A percentile compares a stretch with the other conserved stretches of the same genome.
Evolutionary conservation across 73 alveolate genomes (phyloP).

Genomic region (Uronychia binucleata): DNA sequence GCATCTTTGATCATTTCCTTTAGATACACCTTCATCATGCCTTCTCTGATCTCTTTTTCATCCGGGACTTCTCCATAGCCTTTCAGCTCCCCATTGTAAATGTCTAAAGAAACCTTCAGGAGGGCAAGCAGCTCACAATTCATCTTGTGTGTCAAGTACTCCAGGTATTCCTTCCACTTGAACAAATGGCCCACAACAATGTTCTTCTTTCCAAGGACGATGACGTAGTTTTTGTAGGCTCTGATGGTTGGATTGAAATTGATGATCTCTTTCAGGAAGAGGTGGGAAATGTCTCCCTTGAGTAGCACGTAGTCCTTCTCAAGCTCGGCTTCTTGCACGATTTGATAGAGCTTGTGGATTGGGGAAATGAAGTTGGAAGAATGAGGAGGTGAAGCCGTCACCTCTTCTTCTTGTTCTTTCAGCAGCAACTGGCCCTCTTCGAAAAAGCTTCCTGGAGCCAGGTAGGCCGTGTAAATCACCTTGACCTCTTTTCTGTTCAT

Average conservation of each 20-base stretch:
- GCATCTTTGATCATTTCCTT: conserved; percentile 59
- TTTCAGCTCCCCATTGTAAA: conserved; percentile 64
- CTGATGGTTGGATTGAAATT: conserved; percentile 45
- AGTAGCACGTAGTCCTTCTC: conserved; percentile 41
- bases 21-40: conserved; percentile 34
- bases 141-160: conserved; percentile 40
- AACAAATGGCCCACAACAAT: conserved; percentile 41
- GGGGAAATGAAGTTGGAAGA: not conserved
- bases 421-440: conserved; percentile 12
- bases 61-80: conserved; percentile 65
- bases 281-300: conserved; percentile 26
- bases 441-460: conserved; percentile 52
- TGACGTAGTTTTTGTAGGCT: conserved; percentile 11
- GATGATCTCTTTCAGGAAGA: conserved; percentile 21
- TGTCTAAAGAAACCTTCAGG: conserved; percentile 55
- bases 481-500: conserved; percentile 56
- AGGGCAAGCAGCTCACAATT: conserved; percentile 55
- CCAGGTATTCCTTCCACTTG: conserved; percentile 60
- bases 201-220: conserved; percentile 54
- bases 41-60: conserved; percentile 61
- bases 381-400: not conserved
- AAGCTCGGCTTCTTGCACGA: conserved; percentile 30
- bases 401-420: conserved; percentile 25
- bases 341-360: not conserved
- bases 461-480: conserved; percentile 46